phyloP scores from a whole-genome alignment of 1,284 basidiomycete species.

The Lentinula novae-zelandiae region DNA sequence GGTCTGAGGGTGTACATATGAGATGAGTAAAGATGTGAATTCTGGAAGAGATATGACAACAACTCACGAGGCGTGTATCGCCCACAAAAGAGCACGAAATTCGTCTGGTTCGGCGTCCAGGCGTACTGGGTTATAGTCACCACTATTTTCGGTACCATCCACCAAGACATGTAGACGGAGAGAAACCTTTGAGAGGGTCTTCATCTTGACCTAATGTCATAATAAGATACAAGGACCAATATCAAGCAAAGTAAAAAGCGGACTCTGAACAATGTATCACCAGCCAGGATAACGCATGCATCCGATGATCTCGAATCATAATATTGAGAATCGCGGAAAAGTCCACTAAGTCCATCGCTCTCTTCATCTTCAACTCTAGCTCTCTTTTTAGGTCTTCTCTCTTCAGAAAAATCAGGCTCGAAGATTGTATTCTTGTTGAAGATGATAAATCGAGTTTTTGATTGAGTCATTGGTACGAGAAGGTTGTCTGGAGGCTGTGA shows the following conservation, averaged over 20 bases:
- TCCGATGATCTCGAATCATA: slow-evolving; percentile 23
- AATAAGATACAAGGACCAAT: neutral
- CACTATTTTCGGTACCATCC: slow-evolving; percentile 11
- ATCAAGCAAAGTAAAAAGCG: neutral
- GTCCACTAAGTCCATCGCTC: slow-evolving; percentile 19
- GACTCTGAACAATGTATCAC: slow-evolving; percentile 17
- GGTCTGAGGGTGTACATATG: slow-evolving; percentile 14
- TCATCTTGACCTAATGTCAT: slow-evolving; percentile 9
- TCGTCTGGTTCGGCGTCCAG: slow-evolving; percentile 14
- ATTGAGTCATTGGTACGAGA: neutral
- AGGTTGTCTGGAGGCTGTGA: too few relatives aligned
- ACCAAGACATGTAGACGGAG: slow-evolving; percentile 11
- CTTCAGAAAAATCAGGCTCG: slow-evolving; percentile 25
- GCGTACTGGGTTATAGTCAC: slow-evolving; percentile 7
- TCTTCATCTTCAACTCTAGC: slow-evolving; percentile 21
- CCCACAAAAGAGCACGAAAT: slow-evolving; percentile 12
- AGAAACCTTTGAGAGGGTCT: neutral
- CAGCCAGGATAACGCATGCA: slow-evolving; percentile 24
- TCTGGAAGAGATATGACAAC: slow-evolving; percentile 4
- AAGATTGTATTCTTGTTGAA: slow-evolving; percentile 27
- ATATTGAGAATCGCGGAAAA: slow-evolving; percentile 13
- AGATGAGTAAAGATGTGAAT: slow-evolving; percentile 13
- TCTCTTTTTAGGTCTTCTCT: slow-evolving; percentile 27
- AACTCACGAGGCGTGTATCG: slow-evolving; percentile 9
- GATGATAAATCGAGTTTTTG: slow-evolving; percentile 26